Evolutionary conservation across 208 protist species (phyloP), one percentile per base, ranked within the genome.

Genomic region (Herpetomonas samuelpessoai): DNA sequence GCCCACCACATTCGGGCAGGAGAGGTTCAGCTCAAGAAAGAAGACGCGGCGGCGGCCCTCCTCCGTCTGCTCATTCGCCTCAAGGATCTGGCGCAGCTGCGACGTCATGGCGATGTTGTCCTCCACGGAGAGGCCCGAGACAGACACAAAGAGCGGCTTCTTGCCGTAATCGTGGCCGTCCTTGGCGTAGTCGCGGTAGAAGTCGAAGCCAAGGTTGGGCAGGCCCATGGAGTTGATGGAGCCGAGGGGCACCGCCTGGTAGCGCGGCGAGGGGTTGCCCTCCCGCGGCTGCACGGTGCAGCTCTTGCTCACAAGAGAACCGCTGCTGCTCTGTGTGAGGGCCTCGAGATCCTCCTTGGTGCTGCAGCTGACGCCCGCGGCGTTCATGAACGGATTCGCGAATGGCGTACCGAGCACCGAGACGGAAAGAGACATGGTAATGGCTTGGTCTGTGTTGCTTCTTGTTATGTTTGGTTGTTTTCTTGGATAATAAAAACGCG

Each of bases 211-310:
- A 1, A 74, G 59, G 74, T 96, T 96, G 0, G 89, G 89, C 58
- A 96, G 76, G 25, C 89, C 89, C 86, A 92, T 92, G 39, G 84
- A 92, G 61, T 96, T 96, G 71, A 96, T 92, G 65, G 74, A 86
- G 38, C 89, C 89, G 25, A 93, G 82, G 22, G 74, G 84, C 14
- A 93, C 53, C 0, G 24, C 46, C 53, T 73, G 54, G 70, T 92
- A 93, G 30, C 89, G 86, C 55, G 89, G 89, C 60, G 82, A 65
- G 7, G 89, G 89, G 68, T 96, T 96, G 25, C 89, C 89, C 41
- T 75, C 74, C 25, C 85, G 86, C 24, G 35, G 57, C n/a, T 71
- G 63, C 0, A 66, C 51, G 9, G 89, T 96, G 77, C 82, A 91
- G 61, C 86, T 93, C 71, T 96, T 96, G n/a, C 83, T 73, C 16